Evolutionary conservation across 176 grass and related monocot species (phyloP).

Genomic region (Phragmites australis): DNA sequence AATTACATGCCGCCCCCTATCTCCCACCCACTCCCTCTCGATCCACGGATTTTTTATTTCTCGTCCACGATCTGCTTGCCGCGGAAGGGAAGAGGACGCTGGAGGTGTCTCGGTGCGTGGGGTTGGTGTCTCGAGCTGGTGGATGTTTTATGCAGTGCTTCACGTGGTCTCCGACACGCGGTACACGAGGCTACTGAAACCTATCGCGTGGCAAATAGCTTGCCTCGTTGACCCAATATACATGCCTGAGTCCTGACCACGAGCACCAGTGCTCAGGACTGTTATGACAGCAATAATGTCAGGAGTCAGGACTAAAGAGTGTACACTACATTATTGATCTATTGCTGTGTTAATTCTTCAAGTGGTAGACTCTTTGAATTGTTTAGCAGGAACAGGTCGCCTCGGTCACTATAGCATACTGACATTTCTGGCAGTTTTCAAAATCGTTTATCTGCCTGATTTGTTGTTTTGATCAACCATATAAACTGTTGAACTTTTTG

Average conservation of each 20-base stretch:
- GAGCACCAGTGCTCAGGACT: too few relatives aligned
- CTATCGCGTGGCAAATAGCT: too few relatives aligned
- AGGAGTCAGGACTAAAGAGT: background rate
- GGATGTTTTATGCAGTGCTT: too few relatives aligned
- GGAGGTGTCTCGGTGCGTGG: background rate
- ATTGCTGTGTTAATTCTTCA: background rate
- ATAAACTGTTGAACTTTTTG: background rate
- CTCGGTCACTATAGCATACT: too few relatives aligned
- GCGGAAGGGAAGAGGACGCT: background rate
- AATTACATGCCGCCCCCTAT: too few relatives aligned
- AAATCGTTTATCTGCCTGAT: background rate
- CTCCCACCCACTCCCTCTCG: background rate
- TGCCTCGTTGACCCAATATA: too few relatives aligned
- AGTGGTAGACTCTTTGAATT: background rate
- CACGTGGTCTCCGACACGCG: too few relatives aligned
- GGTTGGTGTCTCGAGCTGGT: too few relatives aligned
- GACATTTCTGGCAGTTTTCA: too few relatives aligned
- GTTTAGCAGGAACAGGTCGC: background rate
- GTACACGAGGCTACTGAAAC: too few relatives aligned
- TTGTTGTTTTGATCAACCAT: background rate
- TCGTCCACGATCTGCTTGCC: conserved; percentile 20
- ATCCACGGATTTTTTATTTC: background rate
- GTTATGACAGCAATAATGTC: too few relatives aligned
- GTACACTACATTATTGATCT: background rate
- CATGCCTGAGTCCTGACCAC: too few relatives aligned